Evolutionary conservation across 371 early-diverging fungal species (phyloP), one percentile per base, ranked within the genome.

Genomic region (Umbelopsis sp.): DNA sequence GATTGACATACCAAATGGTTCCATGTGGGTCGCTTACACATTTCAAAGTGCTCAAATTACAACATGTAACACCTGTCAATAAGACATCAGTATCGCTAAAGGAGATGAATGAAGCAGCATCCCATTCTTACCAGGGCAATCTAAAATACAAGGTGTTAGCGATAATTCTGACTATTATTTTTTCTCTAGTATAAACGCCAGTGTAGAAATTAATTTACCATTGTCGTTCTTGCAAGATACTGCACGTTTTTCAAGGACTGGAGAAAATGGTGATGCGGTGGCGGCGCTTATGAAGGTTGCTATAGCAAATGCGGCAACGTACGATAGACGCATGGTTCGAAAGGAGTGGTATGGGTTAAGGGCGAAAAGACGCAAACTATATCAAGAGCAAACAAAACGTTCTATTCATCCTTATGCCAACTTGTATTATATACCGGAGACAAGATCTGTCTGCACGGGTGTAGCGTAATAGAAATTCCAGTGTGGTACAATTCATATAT

Each of bases 1-100:
- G 35, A 25, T 57, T 29, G 16, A 25, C 35, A 35, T 57, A 57
- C 57, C 57, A 57, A n/a, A 57, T 57, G 35, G 57, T 57, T 57
- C 57, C 57, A 16, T 35, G 57, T 7, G 57, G 57, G 32, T 57
- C 57, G 16, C 14, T 57, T 0, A 57, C 57, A 35, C 57, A 57
- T 29, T 57, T 35, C 10, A 57, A 29, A 18, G 57, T 57, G 35
- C 57, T 57, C 29, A 57, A 35, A 35, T 57, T 35, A 35, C 57
- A 57, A 14, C 57, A 57, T 18, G 57, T 57, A 12, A 57, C 57
- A 7, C 57, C 57, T 57, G 35, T 11, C 6, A 7, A 35, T 25
- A 57, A 18, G 11, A 3, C 29, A 35, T 57, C 35, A 57, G 32
- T 57, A 57, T 25, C 3, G 14, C 8, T 50, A 52, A 2, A 25